These are phyloP conservation scores for Schizophyllum commune DNA, from an alignment of 1,284 basidiomycete genomes.

Conservation along the genomic window DNA sequence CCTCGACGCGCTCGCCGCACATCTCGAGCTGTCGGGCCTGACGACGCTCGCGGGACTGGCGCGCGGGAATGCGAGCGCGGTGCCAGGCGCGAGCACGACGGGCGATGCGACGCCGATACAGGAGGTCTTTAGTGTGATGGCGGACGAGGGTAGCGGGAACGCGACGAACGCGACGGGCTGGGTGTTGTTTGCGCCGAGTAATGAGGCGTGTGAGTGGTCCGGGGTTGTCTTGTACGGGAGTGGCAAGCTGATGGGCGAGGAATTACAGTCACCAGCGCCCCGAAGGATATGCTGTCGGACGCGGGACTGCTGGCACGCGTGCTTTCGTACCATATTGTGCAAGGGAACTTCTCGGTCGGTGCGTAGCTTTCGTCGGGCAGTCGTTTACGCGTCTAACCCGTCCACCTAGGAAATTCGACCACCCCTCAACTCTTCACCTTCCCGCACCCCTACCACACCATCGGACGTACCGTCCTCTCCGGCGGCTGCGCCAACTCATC, in stretches of 20 bases:
- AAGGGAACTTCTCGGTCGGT: conserved; percentile 3
- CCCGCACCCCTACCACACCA: conserved; percentile 45
- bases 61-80: background rate
- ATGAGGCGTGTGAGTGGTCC: conserved; percentile 34
- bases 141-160: conserved; percentile 22
- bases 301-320: conserved; percentile 10
- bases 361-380: too few species aligned
- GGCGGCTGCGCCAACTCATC: background rate
- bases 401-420: background rate
- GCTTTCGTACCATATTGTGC: conserved; percentile 6
- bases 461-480: conserved; percentile 53
- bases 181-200: conserved; percentile 42
- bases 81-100: background rate
- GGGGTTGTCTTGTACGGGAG: conserved; percentile 6
- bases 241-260: conserved; percentile 14
- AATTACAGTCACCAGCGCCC: conserved; percentile 7
- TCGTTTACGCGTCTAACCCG: too few species aligned
- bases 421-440: conserved; percentile 24
- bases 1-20: background rate
- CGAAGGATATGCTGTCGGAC: conserved; percentile 1
- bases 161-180: conserved; percentile 10
- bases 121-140: conserved; percentile 32
- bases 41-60: background rate
- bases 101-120: conserved; percentile 9
- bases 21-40: background rate